Conservation (phyloP, 2,329 filamentous ascomycete species). For the Claviceps arundinis region DNA sequence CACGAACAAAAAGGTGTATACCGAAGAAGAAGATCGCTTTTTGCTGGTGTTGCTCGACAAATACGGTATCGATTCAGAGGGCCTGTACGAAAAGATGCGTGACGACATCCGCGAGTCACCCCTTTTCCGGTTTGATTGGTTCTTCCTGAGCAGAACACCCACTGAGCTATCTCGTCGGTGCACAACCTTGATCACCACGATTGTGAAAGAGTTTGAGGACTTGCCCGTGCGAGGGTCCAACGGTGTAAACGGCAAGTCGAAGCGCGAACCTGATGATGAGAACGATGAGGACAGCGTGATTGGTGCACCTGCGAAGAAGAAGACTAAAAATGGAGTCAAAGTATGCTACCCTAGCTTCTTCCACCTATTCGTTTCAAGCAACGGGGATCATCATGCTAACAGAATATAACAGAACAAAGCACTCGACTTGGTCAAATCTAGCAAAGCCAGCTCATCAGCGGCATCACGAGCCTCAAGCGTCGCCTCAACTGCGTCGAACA, state of each 20-base stretch:
- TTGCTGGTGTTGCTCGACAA: constrained; percentile 85
- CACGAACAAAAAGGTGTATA: constrained; percentile 99
- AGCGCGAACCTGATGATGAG: constrained; percentile 66
- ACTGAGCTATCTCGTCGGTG: constrained; percentile 86
- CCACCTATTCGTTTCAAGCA: no score
- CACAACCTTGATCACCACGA: constrained; percentile 85
- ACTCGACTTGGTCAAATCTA: constrained; percentile 74
- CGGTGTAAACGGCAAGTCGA: constrained; percentile 53
- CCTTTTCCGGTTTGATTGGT: constrained; percentile 97
- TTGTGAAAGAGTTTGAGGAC: constrained; percentile 87
- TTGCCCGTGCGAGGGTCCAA: constrained; percentile 39
- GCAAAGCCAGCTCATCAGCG: constrained; percentile 61
- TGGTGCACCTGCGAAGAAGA: constrained; percentile 75
- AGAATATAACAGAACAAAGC: constrained; percentile 63
- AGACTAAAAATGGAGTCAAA: constrained; percentile 79
- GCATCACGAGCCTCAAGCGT: constrained; percentile 84
- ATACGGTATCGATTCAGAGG: constrained; percentile 82
- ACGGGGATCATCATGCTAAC: neutral
- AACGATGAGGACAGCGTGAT: constrained; percentile 74
- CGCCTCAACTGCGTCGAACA: constrained; percentile 52
- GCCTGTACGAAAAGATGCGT: constrained; percentile 85
- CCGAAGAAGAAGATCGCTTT: constrained; percentile 94
- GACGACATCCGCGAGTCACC: constrained; percentile 92
- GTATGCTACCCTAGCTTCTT: constrained; percentile 28
- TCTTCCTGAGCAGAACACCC: constrained; percentile 89